Evolutionary conservation across 2,329 filamentous ascomycete genomes (phyloP).

Genomic region (Botrytis cinerea): DNA sequence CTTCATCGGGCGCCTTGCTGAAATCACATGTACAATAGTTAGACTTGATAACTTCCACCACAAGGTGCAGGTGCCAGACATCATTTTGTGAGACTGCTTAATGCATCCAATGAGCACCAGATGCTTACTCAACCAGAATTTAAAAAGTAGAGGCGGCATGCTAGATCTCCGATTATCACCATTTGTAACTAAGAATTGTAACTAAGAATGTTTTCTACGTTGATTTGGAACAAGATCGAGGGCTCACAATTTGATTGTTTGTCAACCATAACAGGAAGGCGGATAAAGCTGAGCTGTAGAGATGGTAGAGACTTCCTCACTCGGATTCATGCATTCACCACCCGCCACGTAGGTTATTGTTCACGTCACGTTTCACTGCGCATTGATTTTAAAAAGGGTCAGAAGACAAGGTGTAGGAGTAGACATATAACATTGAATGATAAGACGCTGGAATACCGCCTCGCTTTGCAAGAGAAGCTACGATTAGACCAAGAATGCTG

Average conservation of each 20-base stretch:
- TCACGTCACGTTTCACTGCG: slow-evolving; percentile 9
- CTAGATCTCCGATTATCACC: not conserved
- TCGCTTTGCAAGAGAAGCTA: slow-evolving; percentile 10
- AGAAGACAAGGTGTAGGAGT: not conserved
- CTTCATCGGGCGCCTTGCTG: not conserved
- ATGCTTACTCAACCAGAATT: not conserved
- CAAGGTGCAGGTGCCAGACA: not conserved
- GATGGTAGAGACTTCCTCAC: not conserved
- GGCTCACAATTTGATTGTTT: not conserved
- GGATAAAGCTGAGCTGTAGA: not conserved
- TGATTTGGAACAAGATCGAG: not conserved
- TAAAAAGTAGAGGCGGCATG: not conserved
- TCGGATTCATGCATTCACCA: not conserved
- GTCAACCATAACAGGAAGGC: not conserved
- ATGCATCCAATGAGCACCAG: not conserved
- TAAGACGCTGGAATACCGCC: slow-evolving; percentile 27
- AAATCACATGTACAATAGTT: not conserved
- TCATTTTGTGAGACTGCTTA: not conserved
- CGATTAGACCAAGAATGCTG: slow-evolving; percentile 18
- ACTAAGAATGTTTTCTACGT: not conserved
- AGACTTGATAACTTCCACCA: not conserved
- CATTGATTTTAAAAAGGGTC: not conserved
- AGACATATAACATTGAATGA: slow-evolving; percentile 26
- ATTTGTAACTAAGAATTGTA: not conserved
- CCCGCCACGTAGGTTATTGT: slow-evolving; percentile 7